Evolutionary conservation across 192 early-diverging fungal species (phyloP).

Genomic region (Bifiguratus adelaidae): DNA sequence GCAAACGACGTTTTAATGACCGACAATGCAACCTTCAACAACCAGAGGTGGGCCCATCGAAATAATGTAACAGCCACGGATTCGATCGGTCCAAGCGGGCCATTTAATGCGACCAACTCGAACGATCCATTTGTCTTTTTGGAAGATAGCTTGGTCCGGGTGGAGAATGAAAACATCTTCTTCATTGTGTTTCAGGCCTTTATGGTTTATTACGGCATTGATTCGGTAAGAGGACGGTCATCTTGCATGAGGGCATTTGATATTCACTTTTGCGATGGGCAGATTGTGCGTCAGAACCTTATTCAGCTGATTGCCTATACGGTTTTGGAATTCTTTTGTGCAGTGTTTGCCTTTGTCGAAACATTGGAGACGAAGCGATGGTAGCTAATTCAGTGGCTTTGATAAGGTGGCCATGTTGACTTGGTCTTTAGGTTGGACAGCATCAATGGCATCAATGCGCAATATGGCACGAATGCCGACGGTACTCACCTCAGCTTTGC

Average conservation of each 20-base stretch:
- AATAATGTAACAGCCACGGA: no score
- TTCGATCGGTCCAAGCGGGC: no score
- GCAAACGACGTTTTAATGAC: not conserved
- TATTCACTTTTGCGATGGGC: not conserved
- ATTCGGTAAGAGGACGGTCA: not conserved
- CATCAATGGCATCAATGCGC: not conserved
- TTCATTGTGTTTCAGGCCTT: not conserved
- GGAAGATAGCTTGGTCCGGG: not conserved
- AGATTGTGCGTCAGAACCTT: not conserved
- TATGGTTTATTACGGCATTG: not conserved
- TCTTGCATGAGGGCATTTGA: not conserved
- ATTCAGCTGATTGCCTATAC: not conserved
- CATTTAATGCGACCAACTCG: not conserved
- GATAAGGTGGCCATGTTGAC: not conserved
- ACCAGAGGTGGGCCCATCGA: no score
- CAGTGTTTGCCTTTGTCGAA: not conserved
- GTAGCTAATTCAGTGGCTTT: not conserved
- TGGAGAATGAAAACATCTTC: constrained; percentile 1
- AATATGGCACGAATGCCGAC: not conserved
- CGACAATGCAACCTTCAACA: not conserved
- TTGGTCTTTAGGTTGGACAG: not conserved
- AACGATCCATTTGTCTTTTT: not conserved
- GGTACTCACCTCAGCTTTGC: not conserved
- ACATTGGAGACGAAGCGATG: not conserved
- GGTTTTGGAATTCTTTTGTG: not conserved